Conservation (phyloP, 805 yeast species). For the Candida incommunis region DNA sequence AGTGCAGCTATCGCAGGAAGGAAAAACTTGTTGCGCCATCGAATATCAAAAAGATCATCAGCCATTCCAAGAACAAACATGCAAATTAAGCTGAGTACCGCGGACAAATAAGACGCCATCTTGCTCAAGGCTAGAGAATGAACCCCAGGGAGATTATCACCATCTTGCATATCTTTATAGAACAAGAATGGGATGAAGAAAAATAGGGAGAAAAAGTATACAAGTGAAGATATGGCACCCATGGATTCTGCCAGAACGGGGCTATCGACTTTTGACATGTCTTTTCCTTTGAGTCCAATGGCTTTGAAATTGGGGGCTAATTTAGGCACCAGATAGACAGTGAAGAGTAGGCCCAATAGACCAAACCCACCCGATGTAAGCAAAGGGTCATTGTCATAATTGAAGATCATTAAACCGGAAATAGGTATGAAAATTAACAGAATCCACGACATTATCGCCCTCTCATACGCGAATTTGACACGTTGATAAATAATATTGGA, state of each 20-base stretch:
- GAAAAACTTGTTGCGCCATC: slow-evolving; percentile 96
- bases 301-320: slow-evolving; percentile 52
- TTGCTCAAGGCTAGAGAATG: slow-evolving; percentile 37
- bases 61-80: slow-evolving; percentile 78
- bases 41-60: slow-evolving; percentile 87
- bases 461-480: too few relatives aligned
- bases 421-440: not conserved
- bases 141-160: slow-evolving; percentile 63
- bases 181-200: slow-evolving; percentile 81
- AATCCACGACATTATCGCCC: not conserved
- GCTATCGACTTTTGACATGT: slow-evolving; percentile 57
- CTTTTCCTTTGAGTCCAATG: slow-evolving; percentile 77
- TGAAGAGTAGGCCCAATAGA: slow-evolving; percentile 47
- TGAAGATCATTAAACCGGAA: slow-evolving; percentile 10
- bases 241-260: slow-evolving; percentile 80
- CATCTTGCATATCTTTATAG: slow-evolving; percentile 56
- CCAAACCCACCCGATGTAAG: slow-evolving; percentile 53
- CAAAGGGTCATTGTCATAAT: slow-evolving; percentile 29
- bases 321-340: slow-evolving; percentile 51
- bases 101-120: slow-evolving; percentile 75
- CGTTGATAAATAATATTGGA: too few relatives aligned
- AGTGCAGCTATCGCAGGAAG: slow-evolving; percentile 89
- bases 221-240: slow-evolving; percentile 79
- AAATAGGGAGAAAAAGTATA: slow-evolving; percentile 69
- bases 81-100: slow-evolving; percentile 68